Evolutionary conservation across 1,284 basidiomycete species (phyloP), one percentile per base, ranked within the genome.

Genomic region (Porodaedalea pini): DNA sequence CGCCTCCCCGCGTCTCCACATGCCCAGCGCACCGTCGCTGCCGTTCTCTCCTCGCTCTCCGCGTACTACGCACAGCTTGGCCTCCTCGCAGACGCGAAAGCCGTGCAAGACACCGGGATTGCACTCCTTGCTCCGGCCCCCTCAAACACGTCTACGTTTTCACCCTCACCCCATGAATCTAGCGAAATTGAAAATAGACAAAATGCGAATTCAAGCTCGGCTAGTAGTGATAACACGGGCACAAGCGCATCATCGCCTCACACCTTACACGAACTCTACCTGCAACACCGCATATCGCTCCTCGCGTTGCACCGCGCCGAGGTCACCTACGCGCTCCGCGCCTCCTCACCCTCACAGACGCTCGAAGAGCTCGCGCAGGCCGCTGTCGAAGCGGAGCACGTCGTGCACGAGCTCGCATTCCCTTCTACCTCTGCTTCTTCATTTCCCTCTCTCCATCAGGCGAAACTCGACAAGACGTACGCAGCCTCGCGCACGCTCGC

Each of bases 251-350:
- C 83, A 25, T 73, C 80, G n/a, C 77, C 85, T 10, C 78, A 86
- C 61, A 73, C 76, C 8, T 73, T 90, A 36, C 88, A 94, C 66
- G 70, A 75, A 1, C 70, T 89, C 6, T 91, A 83, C 69, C 69
- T 91, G 37, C 77, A 86, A 36, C 88, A 92, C 58, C 86, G 89
- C 23, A 79, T 83, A 3, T 82, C 91, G 3, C 72, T 93, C 2
- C 71, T 93, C 45, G 82, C 81, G 2, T 77, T 90, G 17, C 90
- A 94, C 66, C 79, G 83, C 13, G 88, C 88, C 0, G 88, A 91
- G 66, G 88, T 93, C 6, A 70, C 81, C 4, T 80, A 88, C 65
- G 88, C 85, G 4, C 75, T 78, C 41, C 73, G 73, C 36, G 70
- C 71, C 15, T 73, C 78, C 32, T 63, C 70, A 3, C 62, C 70